phyloP scores from a whole-genome alignment of 768 basidiomycete genomes.

The Lactarius evosmus region DNA sequence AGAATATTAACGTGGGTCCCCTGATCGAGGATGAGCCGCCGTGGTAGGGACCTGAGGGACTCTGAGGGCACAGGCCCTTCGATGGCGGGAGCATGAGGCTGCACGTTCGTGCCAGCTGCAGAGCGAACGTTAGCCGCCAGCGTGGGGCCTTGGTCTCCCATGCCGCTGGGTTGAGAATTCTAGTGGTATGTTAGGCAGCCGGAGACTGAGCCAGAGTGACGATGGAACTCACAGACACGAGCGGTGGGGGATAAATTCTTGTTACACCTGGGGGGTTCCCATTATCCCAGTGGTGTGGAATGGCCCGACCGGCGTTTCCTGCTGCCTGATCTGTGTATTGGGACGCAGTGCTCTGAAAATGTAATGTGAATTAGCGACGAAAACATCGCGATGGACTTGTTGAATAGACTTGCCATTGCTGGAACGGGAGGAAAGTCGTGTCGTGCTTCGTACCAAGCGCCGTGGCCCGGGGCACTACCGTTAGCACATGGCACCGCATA shows the following conservation, averaged over 20 bases:
- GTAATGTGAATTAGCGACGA: background rate
- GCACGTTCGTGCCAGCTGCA: background rate
- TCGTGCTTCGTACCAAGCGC: background rate
- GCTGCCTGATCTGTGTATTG: background rate
- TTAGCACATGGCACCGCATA: background rate
- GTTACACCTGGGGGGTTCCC: background rate
- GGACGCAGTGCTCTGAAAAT: background rate
- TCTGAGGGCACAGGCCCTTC: background rate
- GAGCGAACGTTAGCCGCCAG: background rate
- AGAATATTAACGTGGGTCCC: conserved; percentile 2
- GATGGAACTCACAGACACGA: background rate
- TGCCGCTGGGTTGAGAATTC: background rate
- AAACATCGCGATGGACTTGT: background rate
- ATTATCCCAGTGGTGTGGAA: background rate
- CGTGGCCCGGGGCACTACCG: background rate
- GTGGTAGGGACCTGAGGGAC: background rate
- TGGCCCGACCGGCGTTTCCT: background rate
- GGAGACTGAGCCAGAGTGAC: background rate
- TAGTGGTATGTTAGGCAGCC: background rate
- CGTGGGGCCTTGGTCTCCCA: too few species aligned
- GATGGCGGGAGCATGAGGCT: background rate
- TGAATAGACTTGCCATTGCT: background rate
- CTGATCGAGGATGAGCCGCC: conserved; percentile 4
- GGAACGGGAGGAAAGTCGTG: background rate
- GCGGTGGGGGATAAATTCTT: background rate